A percentile compares a stretch with the other conserved stretches of the same genome.
Evolutionary conservation across 2,329 filamentous ascomycete species (phyloP).

Genomic region (Neofusicoccum kwambonambiense): DNA sequence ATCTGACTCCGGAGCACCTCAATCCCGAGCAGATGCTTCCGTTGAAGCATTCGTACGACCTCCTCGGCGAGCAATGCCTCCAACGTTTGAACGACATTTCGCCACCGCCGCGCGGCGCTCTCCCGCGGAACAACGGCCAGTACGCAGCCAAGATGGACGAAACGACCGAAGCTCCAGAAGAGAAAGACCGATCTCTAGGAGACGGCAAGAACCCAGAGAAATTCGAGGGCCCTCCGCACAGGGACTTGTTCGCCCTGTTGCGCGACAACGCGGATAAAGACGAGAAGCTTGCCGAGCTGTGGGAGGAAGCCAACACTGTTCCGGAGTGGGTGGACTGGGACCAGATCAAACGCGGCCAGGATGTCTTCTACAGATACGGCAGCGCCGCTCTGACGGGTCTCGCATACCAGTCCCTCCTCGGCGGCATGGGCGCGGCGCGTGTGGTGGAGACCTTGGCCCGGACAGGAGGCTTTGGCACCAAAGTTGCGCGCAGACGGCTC

Average conservation of each 20-base stretch:
- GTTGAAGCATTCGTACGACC: conserved; percentile 67
- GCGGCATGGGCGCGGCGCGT: conserved; percentile 69
- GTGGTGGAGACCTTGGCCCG: conserved; percentile 72
- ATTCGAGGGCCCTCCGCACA: conserved; percentile 33
- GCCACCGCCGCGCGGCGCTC: conserved; percentile 41
- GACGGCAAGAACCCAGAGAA: conserved; percentile 12
- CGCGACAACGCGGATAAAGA: conserved; percentile 58
- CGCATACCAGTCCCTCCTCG: conserved; percentile 64
- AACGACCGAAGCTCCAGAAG: conserved; percentile 21
- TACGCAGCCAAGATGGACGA: conserved; percentile 29
- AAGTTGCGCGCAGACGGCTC: conserved; percentile 64
- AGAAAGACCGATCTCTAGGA: conserved; percentile 16
- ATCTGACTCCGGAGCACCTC: conserved; percentile 65
- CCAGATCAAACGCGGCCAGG: conserved; percentile 71
- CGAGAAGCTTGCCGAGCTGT: conserved; percentile 57
- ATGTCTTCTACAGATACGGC: conserved; percentile 75
- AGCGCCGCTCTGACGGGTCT: conserved; percentile 63
- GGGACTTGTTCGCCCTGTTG: conserved; percentile 65
- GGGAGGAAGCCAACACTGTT: conserved; percentile 64
- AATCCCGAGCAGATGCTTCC: conserved; percentile 59
- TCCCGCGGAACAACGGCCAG: conserved; percentile 40
- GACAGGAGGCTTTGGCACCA: conserved; percentile 71
- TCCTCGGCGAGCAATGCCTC: conserved; percentile 64
- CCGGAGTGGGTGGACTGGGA: conserved; percentile 78
- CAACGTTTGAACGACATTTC: conserved; percentile 63